phyloP scores from a whole-genome alignment of 768 basidiomycete genomes.

The Suillus americanus region DNA sequence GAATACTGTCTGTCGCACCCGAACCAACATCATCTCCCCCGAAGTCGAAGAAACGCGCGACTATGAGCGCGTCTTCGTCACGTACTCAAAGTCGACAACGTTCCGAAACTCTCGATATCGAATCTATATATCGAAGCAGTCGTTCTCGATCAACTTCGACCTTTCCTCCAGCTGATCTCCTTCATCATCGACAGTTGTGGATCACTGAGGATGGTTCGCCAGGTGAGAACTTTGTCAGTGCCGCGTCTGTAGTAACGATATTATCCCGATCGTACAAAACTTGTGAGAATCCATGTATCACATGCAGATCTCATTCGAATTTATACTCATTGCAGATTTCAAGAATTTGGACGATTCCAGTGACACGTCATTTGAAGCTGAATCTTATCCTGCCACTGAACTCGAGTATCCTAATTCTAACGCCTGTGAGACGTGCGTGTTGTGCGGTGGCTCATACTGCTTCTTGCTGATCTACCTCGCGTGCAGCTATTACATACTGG shows the following conservation, averaged over 20 bases:
- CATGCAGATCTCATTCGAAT: slow-evolving; percentile 2
- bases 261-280: slow-evolving; percentile 68
- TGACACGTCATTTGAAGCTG: slow-evolving; percentile 65
- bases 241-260: slow-evolving; percentile 59
- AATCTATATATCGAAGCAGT: slow-evolving; percentile 54
- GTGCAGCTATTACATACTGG: slow-evolving; percentile 70
- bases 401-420: slow-evolving; percentile 77
- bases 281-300: slow-evolving; percentile 46
- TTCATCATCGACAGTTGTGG: slow-evolving; percentile 45
- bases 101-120: slow-evolving; percentile 43
- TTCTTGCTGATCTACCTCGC: slow-evolving; percentile 5
- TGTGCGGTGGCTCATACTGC: background rate
- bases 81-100: slow-evolving; percentile 43
- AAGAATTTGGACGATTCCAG: slow-evolving; percentile 60
- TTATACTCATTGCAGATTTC: slow-evolving; percentile 53
- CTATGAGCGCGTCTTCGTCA: slow-evolving; percentile 33
- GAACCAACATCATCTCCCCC: slow-evolving; percentile 11
- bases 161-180: slow-evolving; percentile 38
- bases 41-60: slow-evolving; percentile 27
- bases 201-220: slow-evolving; percentile 52
- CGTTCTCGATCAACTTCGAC: slow-evolving; percentile 67
- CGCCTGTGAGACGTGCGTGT: slow-evolving; percentile 63
- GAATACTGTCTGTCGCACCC: background rate
- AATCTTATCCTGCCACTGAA: slow-evolving; percentile 62
- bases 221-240: slow-evolving; percentile 55